A percentile compares a stretch with the other conserved stretches of the same genome.
Evolutionary conservation across 768 basidiomycete species (phyloP).

Genomic region (Pleurotus djamor): DNA sequence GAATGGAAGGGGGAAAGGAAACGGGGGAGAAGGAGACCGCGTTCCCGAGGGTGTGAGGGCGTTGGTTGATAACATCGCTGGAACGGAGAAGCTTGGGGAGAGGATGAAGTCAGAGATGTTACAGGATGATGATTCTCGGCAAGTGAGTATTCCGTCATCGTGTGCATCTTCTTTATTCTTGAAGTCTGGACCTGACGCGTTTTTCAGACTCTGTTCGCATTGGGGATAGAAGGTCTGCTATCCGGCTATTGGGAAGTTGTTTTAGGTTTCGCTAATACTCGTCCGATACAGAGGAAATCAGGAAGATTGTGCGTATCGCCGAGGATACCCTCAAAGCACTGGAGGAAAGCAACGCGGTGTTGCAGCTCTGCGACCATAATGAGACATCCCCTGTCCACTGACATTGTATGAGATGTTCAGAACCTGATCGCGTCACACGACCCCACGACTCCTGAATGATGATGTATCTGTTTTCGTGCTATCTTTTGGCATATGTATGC

Average conservation of each 20-base stretch:
- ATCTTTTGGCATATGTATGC: neutral
- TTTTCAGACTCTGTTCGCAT: constrained; percentile 25
- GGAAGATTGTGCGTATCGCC: constrained; percentile 20
- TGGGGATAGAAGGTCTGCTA: constrained; percentile 25
- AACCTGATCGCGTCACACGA: neutral
- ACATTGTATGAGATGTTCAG: neutral
- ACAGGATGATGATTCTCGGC: constrained; percentile 27
- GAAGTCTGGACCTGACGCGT: neutral
- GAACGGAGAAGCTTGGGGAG: constrained; percentile 26
- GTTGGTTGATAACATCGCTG: constrained; percentile 30
- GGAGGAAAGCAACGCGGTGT: constrained; percentile 17
- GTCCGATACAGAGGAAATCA: constrained; percentile 16
- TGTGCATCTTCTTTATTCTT: neutral
- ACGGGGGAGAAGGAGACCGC: neutral
- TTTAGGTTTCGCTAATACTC: neutral
- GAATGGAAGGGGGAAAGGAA: constrained; percentile 8
- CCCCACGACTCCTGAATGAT: neutral
- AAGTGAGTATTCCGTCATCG: constrained; percentile 18
- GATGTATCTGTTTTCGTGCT: neutral
- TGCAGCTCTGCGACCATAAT: neutral
- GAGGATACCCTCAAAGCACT: constrained; percentile 19
- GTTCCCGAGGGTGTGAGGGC: constrained; percentile 26
- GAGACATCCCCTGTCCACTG: neutral
- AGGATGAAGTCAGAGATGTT: constrained; percentile 28
- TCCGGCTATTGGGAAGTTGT: neutral